phyloP scores from a whole-genome alignment of 1,139 yeast genomes.

The Yamadazyma triangularis region DNA sequence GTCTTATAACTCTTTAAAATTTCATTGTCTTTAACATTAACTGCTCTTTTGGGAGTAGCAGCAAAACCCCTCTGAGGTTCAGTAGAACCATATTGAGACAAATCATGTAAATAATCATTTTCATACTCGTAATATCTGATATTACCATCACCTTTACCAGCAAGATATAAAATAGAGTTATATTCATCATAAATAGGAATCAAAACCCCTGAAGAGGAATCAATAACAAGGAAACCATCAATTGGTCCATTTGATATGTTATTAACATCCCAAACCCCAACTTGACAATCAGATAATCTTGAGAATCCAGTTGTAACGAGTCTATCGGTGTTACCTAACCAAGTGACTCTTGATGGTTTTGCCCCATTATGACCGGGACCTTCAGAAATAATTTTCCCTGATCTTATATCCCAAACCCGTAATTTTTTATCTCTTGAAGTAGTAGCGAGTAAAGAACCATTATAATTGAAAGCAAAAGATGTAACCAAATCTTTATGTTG shows the following conservation, averaged over 20 bases:
- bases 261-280: constrained; percentile 86
- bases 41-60: constrained; percentile 75
- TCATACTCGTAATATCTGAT: constrained; percentile 88
- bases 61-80: constrained; percentile 98
- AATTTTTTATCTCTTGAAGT: constrained; percentile 89
- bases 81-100: constrained; percentile 81
- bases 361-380: constrained; percentile 94
- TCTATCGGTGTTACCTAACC: constrained; percentile 87
- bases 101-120: constrained; percentile 72
- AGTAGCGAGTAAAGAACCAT: constrained; percentile 82
- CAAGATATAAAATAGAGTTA: constrained; percentile 76
- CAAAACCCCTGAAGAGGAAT: constrained; percentile 87
- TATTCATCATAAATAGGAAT: constrained; percentile 87
- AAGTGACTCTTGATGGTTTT: constrained; percentile 77
- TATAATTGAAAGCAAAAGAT: constrained; percentile 83
- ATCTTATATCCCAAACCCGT: constrained; percentile 86
- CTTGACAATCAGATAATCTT: constrained; percentile 86
- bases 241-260: constrained; percentile 77
- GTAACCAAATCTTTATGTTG: constrained; percentile 88
- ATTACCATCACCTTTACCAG: constrained; percentile 98
- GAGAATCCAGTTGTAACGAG: constrained; percentile 95
- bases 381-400: constrained; percentile 70
- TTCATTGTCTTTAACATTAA: constrained; percentile 79
- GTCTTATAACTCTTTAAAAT: constrained; percentile 78
- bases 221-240: constrained; percentile 81